Evolutionary conservation across 2,329 filamentous ascomycete species (phyloP).

Genomic region (Juglanconis juglandina): DNA sequence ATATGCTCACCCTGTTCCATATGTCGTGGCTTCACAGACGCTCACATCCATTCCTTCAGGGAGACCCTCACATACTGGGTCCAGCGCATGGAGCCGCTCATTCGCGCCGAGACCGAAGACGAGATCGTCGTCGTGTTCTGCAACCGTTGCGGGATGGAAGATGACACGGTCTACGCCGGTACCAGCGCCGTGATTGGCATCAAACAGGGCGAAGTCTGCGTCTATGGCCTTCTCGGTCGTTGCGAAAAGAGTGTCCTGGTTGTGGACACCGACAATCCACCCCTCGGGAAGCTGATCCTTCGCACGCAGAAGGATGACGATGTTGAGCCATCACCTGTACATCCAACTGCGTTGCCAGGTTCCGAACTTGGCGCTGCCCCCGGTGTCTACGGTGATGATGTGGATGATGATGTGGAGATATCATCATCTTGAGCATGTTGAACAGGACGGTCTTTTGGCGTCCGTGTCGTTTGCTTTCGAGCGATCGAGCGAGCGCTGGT

Average conservation of each 20-base stretch:
- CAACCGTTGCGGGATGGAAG: slow-evolving; percentile 68
- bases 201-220: slow-evolving; percentile 58
- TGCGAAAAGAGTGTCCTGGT: slow-evolving; percentile 65
- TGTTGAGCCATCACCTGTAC: slow-evolving; percentile 20
- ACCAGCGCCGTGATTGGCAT: slow-evolving; percentile 70
- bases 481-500: too few relatives aligned
- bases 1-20: not conserved
- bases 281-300: slow-evolving; percentile 44
- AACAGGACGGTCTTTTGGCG: too few relatives aligned
- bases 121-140: slow-evolving; percentile 68
- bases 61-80: slow-evolving; percentile 76
- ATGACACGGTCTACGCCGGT: slow-evolving; percentile 65
- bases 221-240: slow-evolving; percentile 70
- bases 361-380: not conserved
- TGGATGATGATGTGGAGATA: not conserved
- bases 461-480: too few relatives aligned
- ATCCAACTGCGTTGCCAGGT: slow-evolving; percentile 16
- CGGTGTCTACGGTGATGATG: not conserved
- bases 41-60: slow-evolving; percentile 13
- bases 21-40: not conserved
- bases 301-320: not conserved
- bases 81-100: slow-evolving; percentile 63
- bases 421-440: too few relatives aligned
- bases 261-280: slow-evolving; percentile 55
- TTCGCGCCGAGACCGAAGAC: slow-evolving; percentile 45